Conservation (phyloP, 805 yeast species). For the Pichia nanzhaoensis region DNA sequence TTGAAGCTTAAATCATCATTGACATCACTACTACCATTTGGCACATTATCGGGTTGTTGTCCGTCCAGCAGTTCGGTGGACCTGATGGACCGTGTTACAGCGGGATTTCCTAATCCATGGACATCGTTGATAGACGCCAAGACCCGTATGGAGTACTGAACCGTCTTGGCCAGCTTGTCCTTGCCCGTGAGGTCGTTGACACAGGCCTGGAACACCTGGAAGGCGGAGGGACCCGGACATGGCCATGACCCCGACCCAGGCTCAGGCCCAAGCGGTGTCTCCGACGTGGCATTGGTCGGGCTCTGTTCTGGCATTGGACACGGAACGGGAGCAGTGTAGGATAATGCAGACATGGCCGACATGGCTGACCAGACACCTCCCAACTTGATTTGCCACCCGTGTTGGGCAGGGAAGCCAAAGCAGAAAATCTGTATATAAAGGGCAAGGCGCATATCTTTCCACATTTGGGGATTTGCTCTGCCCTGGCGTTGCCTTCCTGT, state of each 20-base stretch:
- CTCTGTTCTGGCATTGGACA: background rate
- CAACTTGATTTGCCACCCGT: too few species aligned
- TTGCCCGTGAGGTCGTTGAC: slow-evolving; percentile 53
- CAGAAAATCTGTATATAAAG: too few species aligned
- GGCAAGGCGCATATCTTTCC: too few species aligned
- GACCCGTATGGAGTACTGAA: slow-evolving; percentile 53
- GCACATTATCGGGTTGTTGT: background rate
- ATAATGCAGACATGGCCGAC: too few species aligned
- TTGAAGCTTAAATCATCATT: too few species aligned
- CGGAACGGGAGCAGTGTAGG: background rate
- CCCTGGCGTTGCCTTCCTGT: too few species aligned
- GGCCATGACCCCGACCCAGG: too few species aligned
- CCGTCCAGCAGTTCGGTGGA: background rate
- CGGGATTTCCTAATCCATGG: slow-evolving; percentile 23
- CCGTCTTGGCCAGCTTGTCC: slow-evolving; percentile 61
- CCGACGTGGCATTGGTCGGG: too few species aligned
- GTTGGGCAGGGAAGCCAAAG: too few species aligned
- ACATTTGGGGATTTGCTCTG: too few species aligned
- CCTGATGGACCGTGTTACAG: background rate
- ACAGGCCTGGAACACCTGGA: slow-evolving; percentile 22
- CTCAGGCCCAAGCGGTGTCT: too few species aligned
- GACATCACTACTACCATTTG: background rate
- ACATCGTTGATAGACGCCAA: slow-evolving; percentile 27
- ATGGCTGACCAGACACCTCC: too few species aligned
- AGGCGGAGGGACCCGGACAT: slow-evolving; percentile 4